A percentile compares a stretch with the other conserved stretches of the same genome.
These are phyloP conservation scores for barrel medic (Medicago truncatula) DNA, from an alignment of 306 rosid species.

Conservation along the genomic window MtrunA17r5.0-ANR NC_053048.1:36005501-36006000, in stretches of 20 bases:
- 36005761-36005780: background rate
- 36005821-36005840: slow-evolving; percentile 11
- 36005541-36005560: too few relatives aligned
- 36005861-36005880: slow-evolving; percentile 46
- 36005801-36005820: background rate
- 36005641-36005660: too few relatives aligned
- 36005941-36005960: slow-evolving; percentile 2
- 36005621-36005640: too few relatives aligned
- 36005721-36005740: too few relatives aligned
- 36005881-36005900: slow-evolving; percentile 36
- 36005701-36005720: too few relatives aligned
- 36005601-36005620: too few relatives aligned
- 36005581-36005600: too few relatives aligned
- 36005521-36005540: too few relatives aligned
- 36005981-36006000: slow-evolving; percentile 6
- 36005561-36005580: too few relatives aligned
- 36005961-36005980: background rate
- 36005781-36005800: background rate
- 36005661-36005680: too few relatives aligned
- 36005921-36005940: slow-evolving; percentile 40
- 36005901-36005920: slow-evolving; percentile 37
- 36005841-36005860: background rate
- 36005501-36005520: too few relatives aligned
- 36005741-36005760: background rate
- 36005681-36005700: too few relatives aligned